These are phyloP conservation scores for Leptographium wingfieldii DNA, from an alignment of 2,329 filamentous ascomycete genomes.

Conservation along the genomic window DNA sequence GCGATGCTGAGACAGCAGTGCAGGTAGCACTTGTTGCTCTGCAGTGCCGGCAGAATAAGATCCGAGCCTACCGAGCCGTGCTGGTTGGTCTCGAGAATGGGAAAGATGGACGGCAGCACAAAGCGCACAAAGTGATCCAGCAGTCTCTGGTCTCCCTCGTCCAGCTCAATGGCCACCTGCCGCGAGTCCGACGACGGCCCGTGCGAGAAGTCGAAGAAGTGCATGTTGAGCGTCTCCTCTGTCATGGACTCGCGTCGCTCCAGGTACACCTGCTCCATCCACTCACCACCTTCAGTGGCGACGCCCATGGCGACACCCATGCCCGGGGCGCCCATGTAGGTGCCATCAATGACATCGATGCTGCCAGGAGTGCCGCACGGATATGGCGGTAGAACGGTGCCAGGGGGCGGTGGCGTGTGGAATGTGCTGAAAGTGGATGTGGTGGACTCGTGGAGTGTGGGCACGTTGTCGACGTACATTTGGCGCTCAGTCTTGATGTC, in stretches of 20 bases:
- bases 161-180: constrained; percentile 60
- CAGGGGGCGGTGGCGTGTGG: constrained; percentile 61
- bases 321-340: background rate
- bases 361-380: constrained; percentile 17
- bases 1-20: constrained; percentile 93
- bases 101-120: constrained; percentile 81
- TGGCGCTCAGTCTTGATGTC: constrained; percentile 94
- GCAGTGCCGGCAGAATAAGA: constrained; percentile 74
- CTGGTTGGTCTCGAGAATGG: constrained; percentile 81
- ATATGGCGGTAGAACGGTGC: constrained; percentile 51
- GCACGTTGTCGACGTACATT: constrained; percentile 85
- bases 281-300: background rate
- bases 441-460: constrained; percentile 72
- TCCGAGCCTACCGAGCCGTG: constrained; percentile 70
- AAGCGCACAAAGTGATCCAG: constrained; percentile 84
- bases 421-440: constrained; percentile 91
- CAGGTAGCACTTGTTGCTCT: constrained; percentile 84
- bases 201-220: constrained; percentile 74
- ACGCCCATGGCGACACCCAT: constrained; percentile 4
- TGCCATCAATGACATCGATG: background rate
- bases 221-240: constrained; percentile 56
- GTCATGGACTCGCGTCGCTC: constrained; percentile 55
- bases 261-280: constrained; percentile 54
- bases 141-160: constrained; percentile 75
- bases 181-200: constrained; percentile 20